Percentiles rank a stretch among this genome's conserved stretches.
phyloP scores from a whole-genome alignment of 148 eudicot species.

The Linanthus parryae region DNA sequence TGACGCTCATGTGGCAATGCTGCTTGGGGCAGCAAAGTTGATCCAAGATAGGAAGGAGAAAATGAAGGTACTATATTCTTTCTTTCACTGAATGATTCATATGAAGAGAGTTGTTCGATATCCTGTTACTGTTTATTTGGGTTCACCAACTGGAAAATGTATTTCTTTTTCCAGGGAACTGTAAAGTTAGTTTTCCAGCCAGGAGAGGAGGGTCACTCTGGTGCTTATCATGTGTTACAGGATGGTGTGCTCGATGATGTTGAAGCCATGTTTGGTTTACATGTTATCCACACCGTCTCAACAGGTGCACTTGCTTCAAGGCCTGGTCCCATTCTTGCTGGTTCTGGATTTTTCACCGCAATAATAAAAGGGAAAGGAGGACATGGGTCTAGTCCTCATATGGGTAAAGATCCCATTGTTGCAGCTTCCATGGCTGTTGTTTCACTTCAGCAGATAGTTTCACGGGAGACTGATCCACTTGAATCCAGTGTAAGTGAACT shows the following conservation, averaged over 20 bases:
- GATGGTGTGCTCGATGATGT: slow-evolving; percentile 32
- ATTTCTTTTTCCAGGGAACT: slow-evolving; percentile 26
- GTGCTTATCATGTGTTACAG: slow-evolving; percentile 40
- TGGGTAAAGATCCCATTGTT: slow-evolving; percentile 16
- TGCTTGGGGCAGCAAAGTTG: slow-evolving; percentile 72
- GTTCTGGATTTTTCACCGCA: slow-evolving; percentile 21
- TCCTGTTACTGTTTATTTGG: too few relatives aligned
- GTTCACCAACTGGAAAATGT: too few relatives aligned
- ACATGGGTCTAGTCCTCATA: slow-evolving; percentile 10
- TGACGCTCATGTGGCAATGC: slow-evolving; percentile 85
- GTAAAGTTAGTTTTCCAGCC: slow-evolving; percentile 42
- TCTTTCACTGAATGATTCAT: too few relatives aligned
- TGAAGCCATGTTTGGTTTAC: slow-evolving; percentile 35
- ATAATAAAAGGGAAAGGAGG: slow-evolving; percentile 18
- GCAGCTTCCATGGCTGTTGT: slow-evolving; percentile 24
- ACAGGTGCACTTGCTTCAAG: slow-evolving; percentile 21
- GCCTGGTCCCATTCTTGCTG: slow-evolving; percentile 26
- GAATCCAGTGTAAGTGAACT: slow-evolving; percentile 16
- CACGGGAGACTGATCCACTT: slow-evolving; percentile 35
- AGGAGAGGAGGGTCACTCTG: slow-evolving; percentile 37
- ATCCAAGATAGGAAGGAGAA: too few relatives aligned
- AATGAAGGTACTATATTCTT: too few relatives aligned
- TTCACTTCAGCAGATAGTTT: slow-evolving; percentile 31
- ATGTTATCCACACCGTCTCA: slow-evolving; percentile 17
- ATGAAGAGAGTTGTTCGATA: too few relatives aligned